These are phyloP conservation scores for Pseudotsuga menziesii DNA, from an alignment of 75 land plant species.

Conservation along the genomic window DNA sequence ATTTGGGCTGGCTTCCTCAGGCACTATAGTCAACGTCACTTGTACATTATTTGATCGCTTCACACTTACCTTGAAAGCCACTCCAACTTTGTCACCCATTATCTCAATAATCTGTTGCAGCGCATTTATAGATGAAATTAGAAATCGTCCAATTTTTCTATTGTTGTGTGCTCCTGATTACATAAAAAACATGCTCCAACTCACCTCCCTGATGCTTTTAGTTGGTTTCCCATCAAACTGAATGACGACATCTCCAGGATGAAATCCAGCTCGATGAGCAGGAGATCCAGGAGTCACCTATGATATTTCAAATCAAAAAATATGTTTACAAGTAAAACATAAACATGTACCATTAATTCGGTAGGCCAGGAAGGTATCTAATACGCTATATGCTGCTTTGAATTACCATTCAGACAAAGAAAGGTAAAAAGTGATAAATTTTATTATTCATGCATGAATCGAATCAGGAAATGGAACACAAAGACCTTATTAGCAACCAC, in stretches of 20 bases:
- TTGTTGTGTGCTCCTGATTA: background rate
- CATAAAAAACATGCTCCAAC: background rate
- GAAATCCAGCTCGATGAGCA: constrained; percentile 81
- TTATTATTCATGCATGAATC: background rate
- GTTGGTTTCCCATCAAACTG: constrained; percentile 78
- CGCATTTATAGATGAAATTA: background rate
- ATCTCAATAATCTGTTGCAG: constrained; percentile 58
- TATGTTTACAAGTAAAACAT: background rate
- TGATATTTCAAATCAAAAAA: background rate
- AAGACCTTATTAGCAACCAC: background rate
- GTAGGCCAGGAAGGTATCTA: no score
- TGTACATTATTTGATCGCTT: constrained; percentile 39
- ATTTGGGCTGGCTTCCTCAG: constrained; percentile 70
- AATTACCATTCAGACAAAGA: background rate
- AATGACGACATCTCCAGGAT: constrained; percentile 80
- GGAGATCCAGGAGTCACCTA: constrained; percentile 96
- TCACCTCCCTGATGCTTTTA: constrained; percentile 58
- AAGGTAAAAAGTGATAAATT: background rate
- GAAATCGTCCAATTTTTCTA: background rate
- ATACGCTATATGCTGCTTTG: no score
- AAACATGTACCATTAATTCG: no score
- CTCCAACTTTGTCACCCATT: constrained; percentile 76
- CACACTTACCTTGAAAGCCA: constrained; percentile 53
- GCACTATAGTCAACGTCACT: constrained; percentile 51
- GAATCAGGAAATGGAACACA: background rate